Percentiles rank a stretch among this genome's conserved stretches.
Evolutionary conservation across 2,329 filamentous ascomycete species (phyloP).

Genomic region (Pseudogymnoascus sp.): DNA sequence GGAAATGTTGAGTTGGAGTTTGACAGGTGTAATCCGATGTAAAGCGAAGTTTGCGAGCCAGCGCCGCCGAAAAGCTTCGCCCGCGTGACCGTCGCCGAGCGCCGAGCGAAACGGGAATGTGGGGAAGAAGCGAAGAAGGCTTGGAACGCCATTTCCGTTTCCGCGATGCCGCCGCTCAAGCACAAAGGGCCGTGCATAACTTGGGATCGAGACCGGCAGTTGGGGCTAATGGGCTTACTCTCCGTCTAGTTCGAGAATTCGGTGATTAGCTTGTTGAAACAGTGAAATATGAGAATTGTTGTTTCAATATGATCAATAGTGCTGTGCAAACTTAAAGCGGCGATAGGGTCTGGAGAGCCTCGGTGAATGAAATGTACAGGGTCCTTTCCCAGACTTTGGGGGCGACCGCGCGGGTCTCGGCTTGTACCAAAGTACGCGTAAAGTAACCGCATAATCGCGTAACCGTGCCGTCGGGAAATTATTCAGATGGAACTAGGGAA

Average conservation of each 20-base stretch:
- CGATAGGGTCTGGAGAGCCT: neutral
- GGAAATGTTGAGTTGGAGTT: neutral
- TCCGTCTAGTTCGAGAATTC: neutral
- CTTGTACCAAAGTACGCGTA: neutral
- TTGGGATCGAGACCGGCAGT: neutral
- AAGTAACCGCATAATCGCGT: neutral
- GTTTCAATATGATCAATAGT: neutral
- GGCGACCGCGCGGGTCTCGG: neutral
- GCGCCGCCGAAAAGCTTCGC: neutral
- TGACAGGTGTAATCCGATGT: neutral
- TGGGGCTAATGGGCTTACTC: neutral
- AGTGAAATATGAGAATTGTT: neutral
- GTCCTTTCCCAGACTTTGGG: neutral
- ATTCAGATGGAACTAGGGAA: neutral
- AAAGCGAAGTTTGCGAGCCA: neutral
- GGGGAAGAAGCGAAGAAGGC: neutral
- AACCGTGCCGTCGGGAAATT: slow-evolving; percentile 1
- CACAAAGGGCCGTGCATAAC: neutral
- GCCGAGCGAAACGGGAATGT: neutral
- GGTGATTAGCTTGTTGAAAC: too few species aligned
- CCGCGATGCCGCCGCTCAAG: neutral
- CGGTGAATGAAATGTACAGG: neutral
- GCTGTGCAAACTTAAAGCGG: neutral
- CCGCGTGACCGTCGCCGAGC: neutral
- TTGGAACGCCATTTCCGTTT: neutral